These are phyloP conservation scores for Talaromyces atroroseus DNA, from an alignment of 2,329 filamentous ascomycete genomes.

Conservation along the genomic window DNA sequence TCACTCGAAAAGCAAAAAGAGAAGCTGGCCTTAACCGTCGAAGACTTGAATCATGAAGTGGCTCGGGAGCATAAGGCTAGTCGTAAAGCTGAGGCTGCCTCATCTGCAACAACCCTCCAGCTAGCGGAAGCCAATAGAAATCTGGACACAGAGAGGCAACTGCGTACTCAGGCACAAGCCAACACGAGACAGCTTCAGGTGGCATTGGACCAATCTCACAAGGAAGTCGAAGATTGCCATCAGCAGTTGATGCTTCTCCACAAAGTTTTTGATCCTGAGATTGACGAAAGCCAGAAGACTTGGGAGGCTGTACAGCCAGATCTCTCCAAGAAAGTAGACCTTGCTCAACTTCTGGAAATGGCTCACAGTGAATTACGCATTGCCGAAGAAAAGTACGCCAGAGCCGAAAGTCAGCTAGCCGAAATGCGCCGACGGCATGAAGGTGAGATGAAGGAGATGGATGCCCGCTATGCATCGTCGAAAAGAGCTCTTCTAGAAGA, in stretches of 20 bases:
- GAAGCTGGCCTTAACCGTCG: slow-evolving; percentile 78
- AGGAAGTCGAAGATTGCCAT: slow-evolving; percentile 74
- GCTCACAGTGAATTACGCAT: slow-evolving; percentile 83
- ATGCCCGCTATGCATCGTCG: slow-evolving; percentile 56
- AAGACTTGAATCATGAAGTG: slow-evolving; percentile 90
- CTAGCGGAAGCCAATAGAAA: slow-evolving; percentile 84
- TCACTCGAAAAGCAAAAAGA: slow-evolving; percentile 91
- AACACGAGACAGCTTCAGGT: slow-evolving; percentile 76
- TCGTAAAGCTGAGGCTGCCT: slow-evolving; percentile 82
- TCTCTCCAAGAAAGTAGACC: slow-evolving; percentile 62
- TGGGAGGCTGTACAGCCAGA: slow-evolving; percentile 66
- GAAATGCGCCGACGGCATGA: slow-evolving; percentile 70
- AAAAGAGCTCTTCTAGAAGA: slow-evolving; percentile 77
- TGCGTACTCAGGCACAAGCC: slow-evolving; percentile 76
- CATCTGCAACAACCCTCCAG: slow-evolving; percentile 73
- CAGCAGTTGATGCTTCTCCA: slow-evolving; percentile 75
- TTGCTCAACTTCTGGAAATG: slow-evolving; percentile 80
- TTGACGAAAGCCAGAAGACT: slow-evolving; percentile 58
- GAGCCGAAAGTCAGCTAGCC: slow-evolving; percentile 75
- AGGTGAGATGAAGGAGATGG: slow-evolving; percentile 63
- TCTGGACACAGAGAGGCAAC: slow-evolving; percentile 82
- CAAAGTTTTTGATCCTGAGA: slow-evolving; percentile 77
- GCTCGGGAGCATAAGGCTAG: slow-evolving; percentile 83
- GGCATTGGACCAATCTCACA: slow-evolving; percentile 71
- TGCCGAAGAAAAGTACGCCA: slow-evolving; percentile 71